phyloP scores from a whole-genome alignment of 176 grass and related monocot species.

The Areca catechu region DNA sequence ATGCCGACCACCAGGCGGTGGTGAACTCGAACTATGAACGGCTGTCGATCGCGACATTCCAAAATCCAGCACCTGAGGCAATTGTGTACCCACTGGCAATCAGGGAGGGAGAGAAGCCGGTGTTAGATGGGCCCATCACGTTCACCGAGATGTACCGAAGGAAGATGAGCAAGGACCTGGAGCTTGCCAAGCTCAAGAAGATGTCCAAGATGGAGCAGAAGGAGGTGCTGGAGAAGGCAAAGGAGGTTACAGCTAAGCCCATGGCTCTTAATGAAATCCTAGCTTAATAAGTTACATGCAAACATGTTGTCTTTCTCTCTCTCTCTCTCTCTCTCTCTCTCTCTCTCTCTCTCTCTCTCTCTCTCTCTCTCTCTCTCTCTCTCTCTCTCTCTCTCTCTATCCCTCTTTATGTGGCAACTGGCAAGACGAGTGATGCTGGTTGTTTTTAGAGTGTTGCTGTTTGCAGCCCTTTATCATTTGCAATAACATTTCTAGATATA shows the following conservation, averaged over 20 bases:
- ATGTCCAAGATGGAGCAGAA: constrained; percentile 34
- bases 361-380: too few species aligned
- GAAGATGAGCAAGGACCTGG: constrained; percentile 70
- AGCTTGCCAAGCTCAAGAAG: constrained; percentile 78
- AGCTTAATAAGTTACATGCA: constrained; percentile 8
- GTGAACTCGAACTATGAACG: constrained; percentile 72
- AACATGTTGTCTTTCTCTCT: too few species aligned
- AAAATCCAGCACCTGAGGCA: constrained; percentile 77
- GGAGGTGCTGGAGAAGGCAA: constrained; percentile 7
- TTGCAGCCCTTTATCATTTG: too few species aligned
- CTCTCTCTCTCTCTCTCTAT: too few species aligned
- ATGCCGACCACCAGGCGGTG: constrained; percentile 81
- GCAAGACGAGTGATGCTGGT: too few species aligned
- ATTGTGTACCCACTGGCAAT: constrained; percentile 71
- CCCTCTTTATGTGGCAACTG: too few species aligned
- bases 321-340: too few species aligned
- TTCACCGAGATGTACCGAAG: constrained; percentile 80
- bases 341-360: too few species aligned
- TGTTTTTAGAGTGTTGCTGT: too few species aligned
- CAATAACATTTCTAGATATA: too few species aligned
- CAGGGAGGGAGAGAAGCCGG: constrained; percentile 57
- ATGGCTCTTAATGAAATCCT: constrained; percentile 48
- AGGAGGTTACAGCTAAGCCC: constrained; percentile 19
- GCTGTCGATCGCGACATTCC: constrained; percentile 79
- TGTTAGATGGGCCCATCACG: constrained; percentile 68